A percentile compares a stretch with the other conserved stretches of the same genome.
Evolutionary conservation across 805 yeast genomes (phyloP).

Genomic region (Diddensiella caesifluorescens): DNA sequence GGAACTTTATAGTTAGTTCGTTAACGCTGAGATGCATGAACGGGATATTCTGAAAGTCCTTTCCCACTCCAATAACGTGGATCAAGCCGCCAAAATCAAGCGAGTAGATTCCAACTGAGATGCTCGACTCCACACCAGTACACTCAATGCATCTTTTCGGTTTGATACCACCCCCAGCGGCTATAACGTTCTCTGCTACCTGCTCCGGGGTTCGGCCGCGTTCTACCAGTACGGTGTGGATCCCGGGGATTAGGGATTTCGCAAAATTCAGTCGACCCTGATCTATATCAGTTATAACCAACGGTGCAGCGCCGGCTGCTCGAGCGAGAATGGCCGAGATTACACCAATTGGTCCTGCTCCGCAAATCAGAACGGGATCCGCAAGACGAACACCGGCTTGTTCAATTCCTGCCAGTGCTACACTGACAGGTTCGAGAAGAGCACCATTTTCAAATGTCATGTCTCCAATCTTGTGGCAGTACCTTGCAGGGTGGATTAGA

Average conservation of each 20-base stretch:
- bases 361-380: slow-evolving; percentile 44
- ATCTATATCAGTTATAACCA: slow-evolving; percentile 46
- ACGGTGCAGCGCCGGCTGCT: slow-evolving; percentile 50
- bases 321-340: slow-evolving; percentile 43
- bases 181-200: slow-evolving; percentile 26
- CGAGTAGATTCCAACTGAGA: slow-evolving; percentile 43
- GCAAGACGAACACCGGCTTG: slow-evolving; percentile 46
- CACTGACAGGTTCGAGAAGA: slow-evolving; percentile 50
- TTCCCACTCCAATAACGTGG: slow-evolving; percentile 50
- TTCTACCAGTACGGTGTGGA: slow-evolving; percentile 41
- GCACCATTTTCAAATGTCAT: slow-evolving; percentile 52
- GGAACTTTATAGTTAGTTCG: slow-evolving; percentile 47
- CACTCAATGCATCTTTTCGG: slow-evolving; percentile 48
- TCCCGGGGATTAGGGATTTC: slow-evolving; percentile 41
- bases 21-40: slow-evolving; percentile 51
- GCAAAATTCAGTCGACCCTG: slow-evolving; percentile 44
- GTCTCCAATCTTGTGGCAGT: slow-evolving; percentile 34
- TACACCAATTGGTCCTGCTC: slow-evolving; percentile 60
- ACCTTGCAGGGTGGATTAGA: slow-evolving; percentile 35
- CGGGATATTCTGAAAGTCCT: slow-evolving; percentile 44
- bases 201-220: slow-evolving; percentile 36
- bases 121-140: slow-evolving; percentile 48
- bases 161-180: slow-evolving; percentile 37
- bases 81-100: slow-evolving; percentile 44
- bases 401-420: slow-evolving; percentile 48